Conservation (phyloP, 2,329 filamentous ascomycete species). For the Arthrinium puccinioides region DNA sequence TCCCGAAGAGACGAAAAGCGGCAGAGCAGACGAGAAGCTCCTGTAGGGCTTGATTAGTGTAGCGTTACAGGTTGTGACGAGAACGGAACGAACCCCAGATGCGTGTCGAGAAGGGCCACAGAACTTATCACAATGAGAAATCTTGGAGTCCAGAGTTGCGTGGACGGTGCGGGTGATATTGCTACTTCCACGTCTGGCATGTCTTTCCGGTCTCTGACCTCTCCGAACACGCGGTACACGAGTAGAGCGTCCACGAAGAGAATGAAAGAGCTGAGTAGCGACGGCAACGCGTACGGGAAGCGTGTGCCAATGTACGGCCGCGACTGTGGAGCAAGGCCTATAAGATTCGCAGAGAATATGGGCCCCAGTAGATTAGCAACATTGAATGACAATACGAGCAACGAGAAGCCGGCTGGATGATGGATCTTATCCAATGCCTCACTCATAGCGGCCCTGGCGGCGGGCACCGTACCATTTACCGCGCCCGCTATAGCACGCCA, state of each 20-base stretch:
- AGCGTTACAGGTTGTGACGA: too few species aligned
- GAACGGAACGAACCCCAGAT: not conserved
- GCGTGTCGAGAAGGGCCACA: not conserved
- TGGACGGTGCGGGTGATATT: not conserved
- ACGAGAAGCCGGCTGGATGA: conserved; percentile 38
- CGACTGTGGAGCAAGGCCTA: not conserved
- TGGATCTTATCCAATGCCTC: conserved; percentile 33
- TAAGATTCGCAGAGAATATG: not conserved
- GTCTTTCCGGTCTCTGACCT: not conserved
- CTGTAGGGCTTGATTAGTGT: not conserved
- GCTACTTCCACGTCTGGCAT: not conserved
- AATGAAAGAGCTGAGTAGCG: not conserved
- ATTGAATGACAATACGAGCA: conserved; percentile 41
- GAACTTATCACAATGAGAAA: not conserved
- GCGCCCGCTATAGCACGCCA: conserved; percentile 60
- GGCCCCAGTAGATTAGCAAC: conserved; percentile 2
- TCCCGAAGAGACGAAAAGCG: not conserved
- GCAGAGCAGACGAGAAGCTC: not conserved
- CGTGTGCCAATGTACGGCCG: not conserved
- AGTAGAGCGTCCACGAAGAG: not conserved
- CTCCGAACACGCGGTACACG: not conserved
- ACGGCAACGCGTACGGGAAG: not conserved
- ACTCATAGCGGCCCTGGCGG: not conserved
- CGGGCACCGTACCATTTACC: conserved; percentile 36
- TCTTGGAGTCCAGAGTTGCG: not conserved